These are phyloP conservation scores for Fusarium sp. DNA, from an alignment of 2,329 filamentous ascomycete species.

Conservation along the genomic window DNA sequence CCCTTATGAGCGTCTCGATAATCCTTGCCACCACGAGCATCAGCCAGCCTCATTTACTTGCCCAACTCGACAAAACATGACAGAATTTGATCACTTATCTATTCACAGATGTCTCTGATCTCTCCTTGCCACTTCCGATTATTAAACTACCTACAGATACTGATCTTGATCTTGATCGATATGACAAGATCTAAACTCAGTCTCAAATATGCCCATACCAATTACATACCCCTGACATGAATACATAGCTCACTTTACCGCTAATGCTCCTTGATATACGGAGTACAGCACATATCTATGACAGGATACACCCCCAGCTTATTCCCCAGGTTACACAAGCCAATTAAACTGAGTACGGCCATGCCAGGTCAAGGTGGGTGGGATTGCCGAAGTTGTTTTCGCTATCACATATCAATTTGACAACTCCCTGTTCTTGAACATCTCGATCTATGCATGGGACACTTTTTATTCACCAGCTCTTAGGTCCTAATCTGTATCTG, in stretches of 20 bases:
- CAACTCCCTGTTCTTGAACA: slow-evolving; percentile 20
- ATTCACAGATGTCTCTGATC: slow-evolving; percentile 1
- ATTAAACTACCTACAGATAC: too few relatives aligned
- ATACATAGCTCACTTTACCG: neutral
- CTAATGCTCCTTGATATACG: neutral
- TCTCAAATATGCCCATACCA: neutral
- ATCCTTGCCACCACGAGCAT: slow-evolving; percentile 29
- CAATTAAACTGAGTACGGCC: neutral
- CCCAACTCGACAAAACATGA: neutral
- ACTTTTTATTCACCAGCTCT: slow-evolving; percentile 29
- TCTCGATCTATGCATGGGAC: slow-evolving; percentile 28
- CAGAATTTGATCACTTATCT: neutral
- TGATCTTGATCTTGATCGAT: slow-evolving; percentile 8
- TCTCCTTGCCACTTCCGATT: neutral
- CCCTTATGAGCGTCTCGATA: slow-evolving; percentile 14
- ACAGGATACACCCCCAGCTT: slow-evolving; percentile 4
- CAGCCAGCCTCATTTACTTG: slow-evolving; percentile 24
- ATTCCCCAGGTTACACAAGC: slow-evolving; percentile 12
- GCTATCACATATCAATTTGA: slow-evolving; percentile 35
- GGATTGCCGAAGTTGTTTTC: slow-evolving; percentile 20
- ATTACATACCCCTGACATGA: slow-evolving; percentile 1
- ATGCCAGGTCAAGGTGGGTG: neutral
- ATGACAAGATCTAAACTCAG: slow-evolving; percentile 11
- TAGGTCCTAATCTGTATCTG: slow-evolving; percentile 4
- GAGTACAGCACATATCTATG: neutral